Percentiles rank a stretch among this genome's conserved stretches.
phyloP scores from a whole-genome alignment of 148 eudicot genomes.

The Tetragonia tetragonoides region DNA sequence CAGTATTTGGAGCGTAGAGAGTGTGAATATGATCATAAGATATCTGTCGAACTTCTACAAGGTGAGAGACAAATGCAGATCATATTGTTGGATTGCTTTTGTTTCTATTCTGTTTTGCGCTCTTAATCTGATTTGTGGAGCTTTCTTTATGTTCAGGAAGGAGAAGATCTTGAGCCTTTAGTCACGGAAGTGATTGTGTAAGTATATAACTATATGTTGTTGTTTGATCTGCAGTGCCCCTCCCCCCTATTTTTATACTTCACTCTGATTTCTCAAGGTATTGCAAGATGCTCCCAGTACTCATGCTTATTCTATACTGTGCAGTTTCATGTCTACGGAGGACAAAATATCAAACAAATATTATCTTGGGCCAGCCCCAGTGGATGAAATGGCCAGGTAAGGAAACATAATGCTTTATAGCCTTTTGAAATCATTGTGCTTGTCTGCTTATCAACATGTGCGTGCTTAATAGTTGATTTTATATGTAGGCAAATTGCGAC shows the following conservation, averaged over 20 bases:
- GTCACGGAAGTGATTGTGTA: conserved; percentile 75
- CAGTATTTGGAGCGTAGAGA: conserved; percentile 89
- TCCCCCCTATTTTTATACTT: background rate
- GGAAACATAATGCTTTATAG: background rate
- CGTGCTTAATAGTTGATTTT: conserved; percentile 7
- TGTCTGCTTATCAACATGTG: conserved; percentile 7
- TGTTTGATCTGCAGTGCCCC: background rate
- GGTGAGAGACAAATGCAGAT: conserved; percentile 31
- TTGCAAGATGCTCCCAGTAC: background rate
- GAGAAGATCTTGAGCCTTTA: conserved; percentile 54
- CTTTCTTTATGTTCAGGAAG: conserved; percentile 55
- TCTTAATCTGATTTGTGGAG: conserved; percentile 8
- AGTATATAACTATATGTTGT: conserved; percentile 19
- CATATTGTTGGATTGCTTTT: background rate
- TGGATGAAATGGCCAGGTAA: conserved; percentile 85
- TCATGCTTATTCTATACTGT: conserved; percentile 5
- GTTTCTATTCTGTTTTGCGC: background rate
- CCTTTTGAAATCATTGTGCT: background rate
- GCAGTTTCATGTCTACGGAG: conserved; percentile 95
- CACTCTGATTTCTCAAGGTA: background rate
- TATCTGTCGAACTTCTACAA: conserved; percentile 70
- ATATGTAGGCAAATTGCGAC: conserved; percentile 83
- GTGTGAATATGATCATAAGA: conserved; percentile 84
- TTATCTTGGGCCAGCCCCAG: conserved; percentile 91
- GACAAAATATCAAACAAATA: conserved; percentile 71